phyloP scores from a whole-genome alignment of 2,329 filamentous ascomycete species.

The Huntiella decipiens region DNA sequence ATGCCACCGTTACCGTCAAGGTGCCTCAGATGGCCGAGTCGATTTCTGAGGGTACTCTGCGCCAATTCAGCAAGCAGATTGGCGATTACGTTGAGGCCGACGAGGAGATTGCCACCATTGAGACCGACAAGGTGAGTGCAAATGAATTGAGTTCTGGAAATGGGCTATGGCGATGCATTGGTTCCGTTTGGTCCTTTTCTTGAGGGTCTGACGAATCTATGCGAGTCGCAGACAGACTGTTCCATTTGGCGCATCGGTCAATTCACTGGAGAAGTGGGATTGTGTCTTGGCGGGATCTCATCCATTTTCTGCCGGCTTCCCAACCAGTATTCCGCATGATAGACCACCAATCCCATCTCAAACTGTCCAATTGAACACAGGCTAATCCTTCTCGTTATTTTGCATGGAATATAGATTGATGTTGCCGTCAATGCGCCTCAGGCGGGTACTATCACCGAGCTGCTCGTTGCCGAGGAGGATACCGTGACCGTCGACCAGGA shows the following conservation, averaged over 20 bases:
- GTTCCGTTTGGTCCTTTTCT: too few species aligned
- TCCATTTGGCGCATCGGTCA: background rate
- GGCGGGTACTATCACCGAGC: conserved; percentile 77
- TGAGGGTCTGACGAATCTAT: background rate
- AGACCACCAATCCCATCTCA: background rate
- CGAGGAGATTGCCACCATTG: conserved; percentile 95
- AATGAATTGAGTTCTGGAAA: background rate
- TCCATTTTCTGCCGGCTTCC: too few species aligned
- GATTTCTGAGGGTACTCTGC: conserved; percentile 90
- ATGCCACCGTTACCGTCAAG: conserved; percentile 73
- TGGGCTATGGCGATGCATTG: background rate
- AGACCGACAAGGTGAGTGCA: conserved; percentile 75
- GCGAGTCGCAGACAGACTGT: background rate
- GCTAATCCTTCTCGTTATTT: background rate
- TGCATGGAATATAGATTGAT: conserved; percentile 50
- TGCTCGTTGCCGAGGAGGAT: conserved; percentile 82
- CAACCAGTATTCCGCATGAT: too few species aligned
- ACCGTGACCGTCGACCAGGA: conserved; percentile 91
- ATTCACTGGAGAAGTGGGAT: background rate
- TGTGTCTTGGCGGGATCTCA: too few species aligned
- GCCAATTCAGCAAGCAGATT: conserved; percentile 82
- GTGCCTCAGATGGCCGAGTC: conserved; percentile 98
- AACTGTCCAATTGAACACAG: background rate
- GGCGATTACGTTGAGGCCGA: conserved; percentile 90
- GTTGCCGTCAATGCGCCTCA: conserved; percentile 89